Evolutionary conservation across 2,329 filamentous ascomycete species (phyloP).

Genomic region (Xylaria sp.): DNA sequence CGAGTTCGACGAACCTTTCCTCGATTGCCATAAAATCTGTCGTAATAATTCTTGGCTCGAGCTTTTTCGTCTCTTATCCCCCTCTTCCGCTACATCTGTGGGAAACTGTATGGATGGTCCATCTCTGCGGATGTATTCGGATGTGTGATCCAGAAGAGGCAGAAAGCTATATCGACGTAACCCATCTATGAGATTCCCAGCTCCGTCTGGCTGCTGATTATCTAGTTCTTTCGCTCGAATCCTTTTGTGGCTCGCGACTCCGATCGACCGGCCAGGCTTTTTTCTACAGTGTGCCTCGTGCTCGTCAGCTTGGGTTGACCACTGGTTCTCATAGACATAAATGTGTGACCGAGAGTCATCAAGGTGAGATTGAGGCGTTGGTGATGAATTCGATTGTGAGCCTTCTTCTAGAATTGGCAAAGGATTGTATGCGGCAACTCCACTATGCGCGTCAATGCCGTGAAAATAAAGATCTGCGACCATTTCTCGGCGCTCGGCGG

Average conservation of each 20-base stretch:
- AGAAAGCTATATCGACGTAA: constrained; percentile 40
- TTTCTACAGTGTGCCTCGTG: background rate
- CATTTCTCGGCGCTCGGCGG: constrained; percentile 13
- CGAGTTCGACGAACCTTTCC: constrained; percentile 16
- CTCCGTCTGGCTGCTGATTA: background rate
- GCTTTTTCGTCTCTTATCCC: constrained; percentile 12
- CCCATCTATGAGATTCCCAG: constrained; percentile 28
- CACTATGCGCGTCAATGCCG: constrained; percentile 40
- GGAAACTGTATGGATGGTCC: background rate
- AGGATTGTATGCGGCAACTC: constrained; percentile 10
- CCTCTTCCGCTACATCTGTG: constrained; percentile 17
- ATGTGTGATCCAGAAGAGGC: constrained; percentile 33
- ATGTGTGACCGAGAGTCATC: background rate
- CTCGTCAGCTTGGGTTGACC: constrained; percentile 7
- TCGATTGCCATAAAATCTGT: constrained; percentile 31
- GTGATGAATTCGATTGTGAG: constrained; percentile 3
- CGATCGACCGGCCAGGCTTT: constrained; percentile 29
- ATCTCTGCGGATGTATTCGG: constrained; percentile 29
- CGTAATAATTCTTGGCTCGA: constrained; percentile 35
- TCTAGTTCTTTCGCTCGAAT: constrained; percentile 22
- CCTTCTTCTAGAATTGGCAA: constrained; percentile 31
- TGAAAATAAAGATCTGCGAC: constrained; percentile 30
- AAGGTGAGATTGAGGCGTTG: background rate
- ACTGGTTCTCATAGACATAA: constrained; percentile 3
- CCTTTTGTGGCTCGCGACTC: constrained; percentile 28